Evolutionary conservation across 2,329 filamentous ascomycete species (phyloP).

Genomic region (Xylogone sp.): DNA sequence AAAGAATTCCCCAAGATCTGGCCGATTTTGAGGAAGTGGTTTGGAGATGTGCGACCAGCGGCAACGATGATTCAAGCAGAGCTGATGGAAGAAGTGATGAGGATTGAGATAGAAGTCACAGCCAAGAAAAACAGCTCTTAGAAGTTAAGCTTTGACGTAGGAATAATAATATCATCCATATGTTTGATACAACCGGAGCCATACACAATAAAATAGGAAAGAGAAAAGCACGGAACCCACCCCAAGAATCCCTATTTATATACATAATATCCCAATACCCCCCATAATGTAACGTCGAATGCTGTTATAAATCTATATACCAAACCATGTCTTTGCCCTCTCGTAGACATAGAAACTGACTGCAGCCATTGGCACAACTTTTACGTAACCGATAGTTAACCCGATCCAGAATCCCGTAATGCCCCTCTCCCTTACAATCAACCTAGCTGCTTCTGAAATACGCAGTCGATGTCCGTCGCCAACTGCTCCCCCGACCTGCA

Average conservation of each 20-base stretch:
- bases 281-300: no score
- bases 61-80: constrained; percentile 50
- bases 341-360: constrained; percentile 65
- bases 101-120: constrained; percentile 26
- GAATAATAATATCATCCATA: no score
- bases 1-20: constrained; percentile 44
- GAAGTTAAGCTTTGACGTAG: no score
- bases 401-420: constrained; percentile 86
- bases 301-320: constrained; percentile 52
- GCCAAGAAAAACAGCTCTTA: constrained; percentile 25
- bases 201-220: neutral
- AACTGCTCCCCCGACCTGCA: constrained; percentile 95
- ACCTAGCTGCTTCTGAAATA: constrained; percentile 72
- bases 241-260: constrained; percentile 11
- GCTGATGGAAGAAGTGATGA: constrained; percentile 47
- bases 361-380: constrained; percentile 86
- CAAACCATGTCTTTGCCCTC: constrained; percentile 58
- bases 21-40: constrained; percentile 46
- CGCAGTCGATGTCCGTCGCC: constrained; percentile 79
- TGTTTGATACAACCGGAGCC: no score
- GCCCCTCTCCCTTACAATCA: constrained; percentile 74
- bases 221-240: neutral
- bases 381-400: constrained; percentile 90
- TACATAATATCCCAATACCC: no score
- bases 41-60: constrained; percentile 44